Conservation (phyloP, 169 alveolate genomes). For the Prorocentrum cordatum region DNA sequence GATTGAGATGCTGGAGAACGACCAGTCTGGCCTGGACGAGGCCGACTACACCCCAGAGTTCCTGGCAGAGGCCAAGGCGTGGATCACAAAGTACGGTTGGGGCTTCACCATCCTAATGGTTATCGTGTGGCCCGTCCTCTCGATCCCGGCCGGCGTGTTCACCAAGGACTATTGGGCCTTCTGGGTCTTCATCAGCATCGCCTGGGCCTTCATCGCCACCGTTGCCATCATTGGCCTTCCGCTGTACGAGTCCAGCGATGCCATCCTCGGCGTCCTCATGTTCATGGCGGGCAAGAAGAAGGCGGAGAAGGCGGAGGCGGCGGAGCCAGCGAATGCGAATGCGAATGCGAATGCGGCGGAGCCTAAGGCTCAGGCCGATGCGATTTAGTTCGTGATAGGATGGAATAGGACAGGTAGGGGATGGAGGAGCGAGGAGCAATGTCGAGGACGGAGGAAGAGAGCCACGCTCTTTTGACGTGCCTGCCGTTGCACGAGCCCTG, state of each 20-base stretch:
- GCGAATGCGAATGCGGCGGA: too few relatives aligned
- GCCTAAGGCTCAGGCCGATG: too few relatives aligned
- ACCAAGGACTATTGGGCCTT: not conserved
- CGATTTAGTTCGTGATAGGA: too few relatives aligned
- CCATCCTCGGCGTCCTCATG: too few relatives aligned
- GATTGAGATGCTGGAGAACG: slow-evolving; percentile 19
- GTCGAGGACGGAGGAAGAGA: too few relatives aligned
- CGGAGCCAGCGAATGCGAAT: too few relatives aligned
- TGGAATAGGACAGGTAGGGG: too few relatives aligned
- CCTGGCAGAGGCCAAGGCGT: slow-evolving; percentile 31
- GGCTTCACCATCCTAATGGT: slow-evolving; percentile 43
- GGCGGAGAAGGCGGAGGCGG: too few relatives aligned
- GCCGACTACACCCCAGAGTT: not conserved
- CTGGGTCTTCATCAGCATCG: slow-evolving; percentile 50
- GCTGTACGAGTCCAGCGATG: not conserved
- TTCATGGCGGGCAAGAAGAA: too few relatives aligned
- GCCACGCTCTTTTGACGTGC: too few relatives aligned
- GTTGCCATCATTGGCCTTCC: slow-evolving; percentile 44
- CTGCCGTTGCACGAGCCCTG: too few relatives aligned
- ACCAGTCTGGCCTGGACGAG: slow-evolving; percentile 14
- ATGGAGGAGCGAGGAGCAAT: too few relatives aligned
- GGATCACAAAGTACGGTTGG: slow-evolving; percentile 42
- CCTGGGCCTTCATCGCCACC: slow-evolving; percentile 32
- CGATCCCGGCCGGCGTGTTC: slow-evolving; percentile 20
- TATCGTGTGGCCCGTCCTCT: not conserved